Base-by-base conservation (phyloP, 805 yeast species). In the Saccharomycopsis javanensis region DNA sequence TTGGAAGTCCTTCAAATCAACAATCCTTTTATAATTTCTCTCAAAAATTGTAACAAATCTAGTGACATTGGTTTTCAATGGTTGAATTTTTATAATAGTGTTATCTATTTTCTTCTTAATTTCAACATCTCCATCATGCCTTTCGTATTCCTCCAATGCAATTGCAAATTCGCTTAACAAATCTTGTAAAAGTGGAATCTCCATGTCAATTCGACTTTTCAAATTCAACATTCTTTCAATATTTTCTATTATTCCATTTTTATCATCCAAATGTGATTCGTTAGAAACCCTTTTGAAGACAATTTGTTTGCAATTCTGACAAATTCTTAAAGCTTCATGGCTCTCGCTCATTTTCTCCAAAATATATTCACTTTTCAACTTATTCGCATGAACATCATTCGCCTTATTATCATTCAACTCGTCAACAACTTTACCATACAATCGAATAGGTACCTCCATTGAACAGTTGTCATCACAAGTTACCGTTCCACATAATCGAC, bases 381-480 rank as follows among this genome's bases (percentile, higher is more conserved):
- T 35, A 18, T n/a, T 28, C 10, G 8, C 28, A 3, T 28, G 20
- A 18, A 5, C 25, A n/a, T 27, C 8, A 23, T 50, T 27, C n/a
- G 15, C 2, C 34, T 53, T 53, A 11, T 28, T 20, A 13, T 25
- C 11, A 27, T 16, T 28, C 38, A 37, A 5, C 28, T 51, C 55
- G 23, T 45, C n/a, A 11, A 23, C 46, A 25, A 55, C 27, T 60
- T 34, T 66, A n/a, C 30, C 45, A 10, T 56, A 46, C 10, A 60
- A 51, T 13, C 13, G 67, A 1, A 84, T 63, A 0, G 88, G 88
- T 0, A 88, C 83, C 56, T 81, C 80, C 66, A 82, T 80, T 0
- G 97, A 89, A 67, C 99, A 92, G 54, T 68, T 63, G 62, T 83
- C 84, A 27, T 85, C 95, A 71, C 97, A 92, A 0, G 89, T 88